phyloP scores from a whole-genome alignment of 352 stramenopile genomes.

The Plasmopara muralis region DNA sequence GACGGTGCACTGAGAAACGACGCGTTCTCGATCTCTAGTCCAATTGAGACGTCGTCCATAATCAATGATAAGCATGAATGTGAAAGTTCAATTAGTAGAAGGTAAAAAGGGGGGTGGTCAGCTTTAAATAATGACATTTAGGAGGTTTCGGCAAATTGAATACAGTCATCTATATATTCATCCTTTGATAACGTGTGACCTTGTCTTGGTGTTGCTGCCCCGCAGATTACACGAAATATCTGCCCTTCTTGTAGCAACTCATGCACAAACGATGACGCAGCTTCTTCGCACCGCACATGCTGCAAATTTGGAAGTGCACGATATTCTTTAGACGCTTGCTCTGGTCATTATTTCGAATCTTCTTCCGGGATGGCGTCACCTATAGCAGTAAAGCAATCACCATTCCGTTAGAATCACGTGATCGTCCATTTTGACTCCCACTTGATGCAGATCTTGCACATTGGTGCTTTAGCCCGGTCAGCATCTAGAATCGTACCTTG shows the following conservation, averaged over 20 bases:
- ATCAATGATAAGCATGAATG: conserved; percentile 13
- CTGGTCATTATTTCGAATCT: conserved; percentile 83
- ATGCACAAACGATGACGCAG: conserved; percentile 85
- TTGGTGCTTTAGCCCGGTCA: neutral
- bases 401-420: neutral
- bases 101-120: no score
- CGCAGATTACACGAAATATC: conserved; percentile 77
- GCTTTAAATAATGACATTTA: no score
- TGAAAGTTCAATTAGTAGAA: neutral
- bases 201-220: conserved; percentile 1
- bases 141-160: no score
- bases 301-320: conserved; percentile 83
- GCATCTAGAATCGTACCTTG: conserved; percentile 46
- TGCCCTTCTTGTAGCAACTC: conserved; percentile 90
- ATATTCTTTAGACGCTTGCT: conserved; percentile 88
- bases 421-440: conserved; percentile 1
- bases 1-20: conserved; percentile 21
- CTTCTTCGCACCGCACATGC: conserved; percentile 83
- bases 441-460: neutral
- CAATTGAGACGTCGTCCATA: conserved; percentile 36
- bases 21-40: conserved; percentile 28
- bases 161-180: conserved; percentile 30
- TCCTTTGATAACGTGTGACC: conserved; percentile 4
- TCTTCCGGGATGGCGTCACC: conserved; percentile 82
- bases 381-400: conserved; percentile 19